Conservation (phyloP, 2,329 filamentous ascomycete species). For the Penicillium sp. region DNA sequence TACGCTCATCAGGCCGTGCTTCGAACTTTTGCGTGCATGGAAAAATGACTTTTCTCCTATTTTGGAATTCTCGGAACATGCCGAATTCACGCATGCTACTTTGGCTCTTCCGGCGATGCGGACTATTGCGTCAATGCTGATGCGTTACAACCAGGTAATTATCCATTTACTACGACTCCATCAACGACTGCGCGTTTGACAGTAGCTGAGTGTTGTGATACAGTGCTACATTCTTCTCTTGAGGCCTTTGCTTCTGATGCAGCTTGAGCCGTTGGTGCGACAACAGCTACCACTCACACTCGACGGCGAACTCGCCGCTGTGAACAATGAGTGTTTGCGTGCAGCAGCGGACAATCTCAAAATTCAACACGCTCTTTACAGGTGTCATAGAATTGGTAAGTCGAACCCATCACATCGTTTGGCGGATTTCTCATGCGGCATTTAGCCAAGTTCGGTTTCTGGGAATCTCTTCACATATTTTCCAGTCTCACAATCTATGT, state of each 20-base stretch:
- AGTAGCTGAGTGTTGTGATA: background rate
- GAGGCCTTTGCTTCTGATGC: constrained; percentile 12
- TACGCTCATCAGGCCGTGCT: background rate
- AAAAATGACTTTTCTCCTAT: background rate
- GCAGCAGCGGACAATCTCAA: background rate
- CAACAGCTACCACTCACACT: background rate
- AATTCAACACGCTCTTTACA: background rate
- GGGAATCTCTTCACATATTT: constrained; percentile 28
- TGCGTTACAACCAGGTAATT: constrained; percentile 16
- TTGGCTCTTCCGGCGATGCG: constrained; percentile 7
- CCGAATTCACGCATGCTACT: background rate
- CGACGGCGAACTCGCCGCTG: background rate
- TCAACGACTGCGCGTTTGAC: background rate
- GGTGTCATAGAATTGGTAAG: background rate
- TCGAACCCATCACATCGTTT: background rate
- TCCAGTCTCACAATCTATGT: constrained; percentile 22
- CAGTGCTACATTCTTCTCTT: constrained; percentile 15
- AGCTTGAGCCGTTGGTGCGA: constrained; percentile 2
- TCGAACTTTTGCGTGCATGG: background rate
- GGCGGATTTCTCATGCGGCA: background rate
- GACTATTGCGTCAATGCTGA: constrained; percentile 10
- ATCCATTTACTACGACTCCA: too few relatives aligned
- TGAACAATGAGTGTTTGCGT: background rate
- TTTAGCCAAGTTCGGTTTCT: constrained; percentile 26
- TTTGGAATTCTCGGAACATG: background rate